phyloP scores from a whole-genome alignment of 2,329 filamentous ascomycete species.

The Arthrocladium fulminans region DNA sequence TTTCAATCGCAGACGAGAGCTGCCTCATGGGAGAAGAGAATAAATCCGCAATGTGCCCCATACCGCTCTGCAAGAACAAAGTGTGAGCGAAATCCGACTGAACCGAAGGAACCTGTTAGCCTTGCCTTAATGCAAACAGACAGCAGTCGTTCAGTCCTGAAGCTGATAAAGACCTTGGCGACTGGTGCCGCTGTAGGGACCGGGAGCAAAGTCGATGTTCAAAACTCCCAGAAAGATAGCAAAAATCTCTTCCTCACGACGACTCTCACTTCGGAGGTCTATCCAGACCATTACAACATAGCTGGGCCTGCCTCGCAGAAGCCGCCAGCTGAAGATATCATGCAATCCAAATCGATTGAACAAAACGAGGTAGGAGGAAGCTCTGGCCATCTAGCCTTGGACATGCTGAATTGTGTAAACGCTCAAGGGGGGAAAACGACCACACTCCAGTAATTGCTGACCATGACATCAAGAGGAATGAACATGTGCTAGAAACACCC shows the following conservation, averaged over 20 bases:
- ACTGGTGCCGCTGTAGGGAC: too few relatives aligned
- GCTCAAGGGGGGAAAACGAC: neutral
- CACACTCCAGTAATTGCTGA: too few relatives aligned
- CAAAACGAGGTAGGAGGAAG: neutral
- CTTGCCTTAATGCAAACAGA: neutral
- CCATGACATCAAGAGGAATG: neutral
- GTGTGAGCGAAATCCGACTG: neutral
- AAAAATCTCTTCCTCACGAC: neutral
- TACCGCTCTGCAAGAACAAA: slow-evolving; percentile 3
- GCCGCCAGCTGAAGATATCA: neutral
- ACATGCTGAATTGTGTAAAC: neutral
- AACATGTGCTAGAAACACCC: neutral
- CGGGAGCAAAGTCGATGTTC: neutral
- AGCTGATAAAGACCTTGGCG: neutral
- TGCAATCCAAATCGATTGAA: neutral
- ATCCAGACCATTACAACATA: neutral
- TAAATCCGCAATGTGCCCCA: neutral
- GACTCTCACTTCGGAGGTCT: neutral
- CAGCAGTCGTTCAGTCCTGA: neutral
- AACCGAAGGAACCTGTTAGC: slow-evolving; percentile 1
- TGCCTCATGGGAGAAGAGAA: neutral
- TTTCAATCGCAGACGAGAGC: neutral
- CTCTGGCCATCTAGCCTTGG: neutral
- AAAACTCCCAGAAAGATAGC: neutral
- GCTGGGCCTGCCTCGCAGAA: neutral